A percentile compares a stretch with the other conserved stretches of the same genome.
Evolutionary conservation across 2,329 filamentous ascomycete species (phyloP).

Genomic region (Aspergillus sp.): DNA sequence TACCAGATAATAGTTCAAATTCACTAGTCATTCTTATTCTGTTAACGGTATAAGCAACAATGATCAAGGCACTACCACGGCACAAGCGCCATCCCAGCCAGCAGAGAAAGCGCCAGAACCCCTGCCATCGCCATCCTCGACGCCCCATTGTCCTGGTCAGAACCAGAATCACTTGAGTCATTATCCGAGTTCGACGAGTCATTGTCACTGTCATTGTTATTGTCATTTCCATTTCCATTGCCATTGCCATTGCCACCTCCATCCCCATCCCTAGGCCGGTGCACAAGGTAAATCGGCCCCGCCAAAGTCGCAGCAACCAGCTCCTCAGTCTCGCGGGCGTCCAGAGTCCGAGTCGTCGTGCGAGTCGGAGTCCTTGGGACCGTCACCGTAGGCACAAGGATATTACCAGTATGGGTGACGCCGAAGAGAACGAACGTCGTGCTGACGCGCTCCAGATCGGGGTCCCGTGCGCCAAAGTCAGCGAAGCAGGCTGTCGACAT

Average conservation of each 20-base stretch:
- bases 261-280: not conserved
- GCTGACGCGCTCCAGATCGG: not conserved
- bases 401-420: not conserved
- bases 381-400: not conserved
- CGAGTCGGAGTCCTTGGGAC: not conserved
- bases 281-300: not conserved
- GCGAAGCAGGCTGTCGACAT: slow-evolving; percentile 2
- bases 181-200: not conserved
- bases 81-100: too few relatives aligned
- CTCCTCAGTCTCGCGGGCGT: not conserved
- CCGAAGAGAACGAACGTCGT: not conserved
- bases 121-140: not conserved
- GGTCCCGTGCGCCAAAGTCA: not conserved
- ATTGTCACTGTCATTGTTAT: not conserved
- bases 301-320: not conserved
- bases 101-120: too few relatives aligned
- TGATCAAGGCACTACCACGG: too few relatives aligned
- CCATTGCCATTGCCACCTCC: too few relatives aligned
- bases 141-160: not conserved
- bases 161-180: not conserved
- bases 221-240: too few relatives aligned
- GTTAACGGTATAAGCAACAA: too few relatives aligned
- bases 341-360: not conserved
- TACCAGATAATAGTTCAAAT: too few relatives aligned
- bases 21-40: too few relatives aligned